These are phyloP conservation scores for Closterium sp. DNA, from an alignment of 139 green algal species.

Conservation along the genomic window DNA sequence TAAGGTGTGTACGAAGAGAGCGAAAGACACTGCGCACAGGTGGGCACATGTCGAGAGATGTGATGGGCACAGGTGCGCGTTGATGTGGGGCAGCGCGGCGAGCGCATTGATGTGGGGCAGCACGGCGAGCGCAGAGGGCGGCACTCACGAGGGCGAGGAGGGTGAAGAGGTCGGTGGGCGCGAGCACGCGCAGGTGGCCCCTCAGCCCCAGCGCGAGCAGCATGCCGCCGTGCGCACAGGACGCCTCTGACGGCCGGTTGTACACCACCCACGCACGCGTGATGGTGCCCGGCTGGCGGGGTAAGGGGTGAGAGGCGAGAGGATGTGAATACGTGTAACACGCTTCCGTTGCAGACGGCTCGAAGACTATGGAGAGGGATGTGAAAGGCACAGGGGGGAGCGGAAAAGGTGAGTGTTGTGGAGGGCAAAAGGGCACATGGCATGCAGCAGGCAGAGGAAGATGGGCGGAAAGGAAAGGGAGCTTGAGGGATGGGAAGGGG, in stretches of 20 bases:
- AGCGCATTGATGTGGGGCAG: too few species aligned
- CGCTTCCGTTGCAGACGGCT: neutral
- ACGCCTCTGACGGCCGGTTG: slow-evolving; percentile 72
- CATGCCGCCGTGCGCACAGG: slow-evolving; percentile 58
- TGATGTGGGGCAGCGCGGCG: too few species aligned
- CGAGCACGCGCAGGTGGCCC: slow-evolving; percentile 58
- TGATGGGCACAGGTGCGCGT: too few species aligned
- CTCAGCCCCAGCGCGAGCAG: slow-evolving; percentile 76
- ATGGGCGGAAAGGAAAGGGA: too few species aligned
- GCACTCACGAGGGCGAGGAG: neutral
- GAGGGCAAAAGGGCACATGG: neutral
- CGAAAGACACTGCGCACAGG: too few species aligned
- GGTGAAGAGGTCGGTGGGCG: slow-evolving; percentile 56
- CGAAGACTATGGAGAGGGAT: neutral
- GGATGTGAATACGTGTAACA: neutral
- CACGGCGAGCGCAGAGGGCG: too few species aligned
- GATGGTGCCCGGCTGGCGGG: slow-evolving; percentile 42
- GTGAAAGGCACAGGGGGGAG: too few species aligned
- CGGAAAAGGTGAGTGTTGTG: neutral
- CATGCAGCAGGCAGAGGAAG: too few species aligned
- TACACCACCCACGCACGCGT: slow-evolving; percentile 79
- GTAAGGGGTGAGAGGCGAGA: too few species aligned
- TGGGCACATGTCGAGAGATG: too few species aligned
- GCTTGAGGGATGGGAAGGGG: too few species aligned
- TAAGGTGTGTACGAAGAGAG: too few species aligned